Evolutionary conservation across 306 rosid species (phyloP), one percentile per base, ranked within the genome.

Genomic region (Lagenaria siceraria): DNA sequence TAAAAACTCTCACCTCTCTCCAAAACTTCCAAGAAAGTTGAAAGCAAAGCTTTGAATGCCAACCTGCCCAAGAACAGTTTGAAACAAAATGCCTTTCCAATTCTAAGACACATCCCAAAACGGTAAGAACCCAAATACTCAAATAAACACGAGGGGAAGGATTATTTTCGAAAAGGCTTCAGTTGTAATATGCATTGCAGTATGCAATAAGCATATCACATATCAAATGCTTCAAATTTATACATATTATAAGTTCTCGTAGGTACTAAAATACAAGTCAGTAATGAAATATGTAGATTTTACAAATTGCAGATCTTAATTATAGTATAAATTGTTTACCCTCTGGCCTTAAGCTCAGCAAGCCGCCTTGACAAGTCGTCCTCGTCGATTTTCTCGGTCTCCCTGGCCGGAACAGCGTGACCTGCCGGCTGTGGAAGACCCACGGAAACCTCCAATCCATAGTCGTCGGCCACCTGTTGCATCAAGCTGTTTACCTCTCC

Each of bases 381-480:
- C 83, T 93, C 96, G 21, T 91, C 97, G 14, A 91, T 89, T 87
- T 90, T 91, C 66, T 90, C 98, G 0, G 97, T 69, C 62, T 93
- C 98, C 87, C 92, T 90, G 11, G 84, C 43, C 3, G 98, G 97
- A 80, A 93, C 97, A 7, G 97, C 96, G 25, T 93, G 97, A 3
- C 87, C 87, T 0, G 97, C 97, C 0, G 98, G 84, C 87, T 90
- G 97, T 0, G 98, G 98, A 9, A 93, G 87, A 6, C 97, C 97
- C n/a, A 93, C 97, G 0, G 97, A 90, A 38, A 93, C 98, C 85
- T 93, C 98, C 48, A 93, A 95, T 6, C 98, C 98, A 36, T 93
- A 93, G 68, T 91, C 98, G 49, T 93, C 98, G 6, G 97, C 98
- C 5, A 93, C 98, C 87, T 93, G 98, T 36, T 93, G 98, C 98